These are phyloP conservation scores for Xerocomellus chrysenteron DNA, from an alignment of 768 basidiomycete genomes.

Conservation along the genomic window DNA sequence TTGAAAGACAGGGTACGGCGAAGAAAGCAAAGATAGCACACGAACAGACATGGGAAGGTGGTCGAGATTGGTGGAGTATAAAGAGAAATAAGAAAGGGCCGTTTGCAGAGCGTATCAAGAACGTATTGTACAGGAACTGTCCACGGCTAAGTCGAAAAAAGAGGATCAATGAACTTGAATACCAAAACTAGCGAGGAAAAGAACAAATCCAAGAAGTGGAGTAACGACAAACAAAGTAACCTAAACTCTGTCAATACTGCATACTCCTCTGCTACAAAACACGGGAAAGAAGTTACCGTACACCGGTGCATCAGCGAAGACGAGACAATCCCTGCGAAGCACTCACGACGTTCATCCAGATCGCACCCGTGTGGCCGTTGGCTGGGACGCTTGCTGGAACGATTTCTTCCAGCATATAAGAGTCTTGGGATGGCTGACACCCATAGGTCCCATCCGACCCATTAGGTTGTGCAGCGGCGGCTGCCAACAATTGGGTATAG, in stretches of 20 bases:
- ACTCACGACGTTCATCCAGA: constrained; percentile 50
- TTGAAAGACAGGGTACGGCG: not conserved
- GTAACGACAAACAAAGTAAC: not conserved
- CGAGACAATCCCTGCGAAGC: constrained; percentile 26
- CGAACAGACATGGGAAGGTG: constrained; percentile 1
- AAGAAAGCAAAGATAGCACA: constrained; percentile 13
- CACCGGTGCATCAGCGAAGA: constrained; percentile 32
- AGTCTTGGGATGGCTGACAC: constrained; percentile 56
- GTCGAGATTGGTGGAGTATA: constrained; percentile 19
- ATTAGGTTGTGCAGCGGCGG: constrained; percentile 55
- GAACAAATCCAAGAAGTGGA: constrained; percentile 2
- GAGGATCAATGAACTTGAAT: not conserved
- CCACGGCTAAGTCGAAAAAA: constrained; percentile 2
- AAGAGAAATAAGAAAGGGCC: constrained; percentile 34
- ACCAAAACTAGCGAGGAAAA: constrained; percentile 8
- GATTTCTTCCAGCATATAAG: constrained; percentile 71
- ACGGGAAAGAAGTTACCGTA: not conserved
- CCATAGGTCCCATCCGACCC: constrained; percentile 52
- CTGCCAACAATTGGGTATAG: constrained; percentile 56
- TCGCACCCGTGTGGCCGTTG: constrained; percentile 32
- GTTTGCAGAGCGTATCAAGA: constrained; percentile 16
- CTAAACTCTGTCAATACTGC: constrained; percentile 23
- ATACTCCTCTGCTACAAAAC: constrained; percentile 23
- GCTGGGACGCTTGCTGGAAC: constrained; percentile 37
- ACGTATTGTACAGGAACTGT: constrained; percentile 24